Conservation (phyloP, 2,329 filamentous ascomycete genomes). For the Talaromyces sp. region DNA sequence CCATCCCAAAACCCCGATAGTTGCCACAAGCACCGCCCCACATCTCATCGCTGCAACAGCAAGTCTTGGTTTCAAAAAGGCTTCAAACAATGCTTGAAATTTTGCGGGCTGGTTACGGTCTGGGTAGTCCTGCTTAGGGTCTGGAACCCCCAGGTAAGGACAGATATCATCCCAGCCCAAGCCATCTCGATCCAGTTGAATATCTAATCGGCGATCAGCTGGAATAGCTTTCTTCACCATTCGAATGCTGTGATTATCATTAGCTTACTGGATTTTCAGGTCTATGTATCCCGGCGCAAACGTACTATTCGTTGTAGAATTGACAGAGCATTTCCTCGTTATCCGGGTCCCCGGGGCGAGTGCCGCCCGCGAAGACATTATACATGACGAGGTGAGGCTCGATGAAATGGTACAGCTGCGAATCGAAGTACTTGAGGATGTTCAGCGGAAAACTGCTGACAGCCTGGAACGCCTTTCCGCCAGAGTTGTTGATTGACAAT, state of each 20-base stretch:
- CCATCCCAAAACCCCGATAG: conserved; percentile 18
- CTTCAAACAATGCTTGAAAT: conserved; percentile 18
- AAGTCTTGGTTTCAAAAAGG: conserved; percentile 13
- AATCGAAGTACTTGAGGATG: conserved; percentile 22
- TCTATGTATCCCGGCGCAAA: background rate
- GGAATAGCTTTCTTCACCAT: conserved; percentile 7
- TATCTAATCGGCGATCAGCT: conserved; percentile 15
- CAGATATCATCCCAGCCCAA: conserved; percentile 29
- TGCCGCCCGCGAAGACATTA: conserved; percentile 8
- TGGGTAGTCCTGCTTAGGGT: conserved; percentile 22
- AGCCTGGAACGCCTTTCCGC: conserved; percentile 6
- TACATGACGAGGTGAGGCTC: conserved; percentile 13
- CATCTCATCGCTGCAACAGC: conserved; percentile 14
- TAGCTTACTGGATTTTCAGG: no score
- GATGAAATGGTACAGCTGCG: conserved; percentile 15
- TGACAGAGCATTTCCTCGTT: conserved; percentile 13
- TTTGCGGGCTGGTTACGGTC: conserved; percentile 23
- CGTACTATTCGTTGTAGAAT: conserved; percentile 25
- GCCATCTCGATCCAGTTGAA: conserved; percentile 23
- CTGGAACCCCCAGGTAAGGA: conserved; percentile 20
- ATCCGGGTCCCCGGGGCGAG: conserved; percentile 11
- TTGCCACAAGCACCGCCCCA: conserved; percentile 12
- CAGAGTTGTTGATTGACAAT: conserved; percentile 22
- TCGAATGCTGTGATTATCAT: no score
- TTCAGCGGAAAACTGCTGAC: conserved; percentile 16